Conservation (phyloP, 2,329 filamentous ascomycete genomes). For the Penicillium palitans region DNA sequence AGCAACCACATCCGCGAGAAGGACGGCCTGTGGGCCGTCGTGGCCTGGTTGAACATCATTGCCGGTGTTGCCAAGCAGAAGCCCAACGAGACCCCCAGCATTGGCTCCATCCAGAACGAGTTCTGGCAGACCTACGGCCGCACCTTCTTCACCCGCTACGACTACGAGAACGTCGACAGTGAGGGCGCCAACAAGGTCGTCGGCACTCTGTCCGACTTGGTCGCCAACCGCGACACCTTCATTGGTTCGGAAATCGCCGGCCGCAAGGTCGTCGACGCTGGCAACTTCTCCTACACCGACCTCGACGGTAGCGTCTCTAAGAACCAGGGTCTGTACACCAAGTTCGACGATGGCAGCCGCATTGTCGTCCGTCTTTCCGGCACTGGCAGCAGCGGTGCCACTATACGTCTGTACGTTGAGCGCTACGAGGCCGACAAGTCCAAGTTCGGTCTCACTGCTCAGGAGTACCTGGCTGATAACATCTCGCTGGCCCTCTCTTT, state of each 20-base stretch:
- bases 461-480: slow-evolving; percentile 90
- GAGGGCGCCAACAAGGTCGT: slow-evolving; percentile 91
- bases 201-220: slow-evolving; percentile 73
- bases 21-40: slow-evolving; percentile 95
- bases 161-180: slow-evolving; percentile 93
- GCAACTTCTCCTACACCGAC: slow-evolving; percentile 97
- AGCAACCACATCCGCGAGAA: slow-evolving; percentile 99
- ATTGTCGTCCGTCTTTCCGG: slow-evolving; percentile 94
- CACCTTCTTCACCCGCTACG: slow-evolving; percentile 98
- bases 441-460: slow-evolving; percentile 78
- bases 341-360: slow-evolving; percentile 91
- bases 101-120: slow-evolving; percentile 92
- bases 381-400: slow-evolving; percentile 91
- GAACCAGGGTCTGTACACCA: slow-evolving; percentile 93
- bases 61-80: slow-evolving; percentile 85
- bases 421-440: slow-evolving; percentile 82
- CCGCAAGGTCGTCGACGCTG: slow-evolving; percentile 82
- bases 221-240: slow-evolving; percentile 71
- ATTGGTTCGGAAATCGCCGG: slow-evolving; percentile 79
- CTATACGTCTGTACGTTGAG: slow-evolving; percentile 95
- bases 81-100: slow-evolving; percentile 78
- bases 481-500: slow-evolving; percentile 81
- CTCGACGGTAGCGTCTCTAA: slow-evolving; percentile 95
- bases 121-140: slow-evolving; percentile 97
- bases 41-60: slow-evolving; percentile 98